Evolutionary conservation across 2,329 filamentous ascomycete species (phyloP).

Genomic region (Ophiostoma quercus): DNA sequence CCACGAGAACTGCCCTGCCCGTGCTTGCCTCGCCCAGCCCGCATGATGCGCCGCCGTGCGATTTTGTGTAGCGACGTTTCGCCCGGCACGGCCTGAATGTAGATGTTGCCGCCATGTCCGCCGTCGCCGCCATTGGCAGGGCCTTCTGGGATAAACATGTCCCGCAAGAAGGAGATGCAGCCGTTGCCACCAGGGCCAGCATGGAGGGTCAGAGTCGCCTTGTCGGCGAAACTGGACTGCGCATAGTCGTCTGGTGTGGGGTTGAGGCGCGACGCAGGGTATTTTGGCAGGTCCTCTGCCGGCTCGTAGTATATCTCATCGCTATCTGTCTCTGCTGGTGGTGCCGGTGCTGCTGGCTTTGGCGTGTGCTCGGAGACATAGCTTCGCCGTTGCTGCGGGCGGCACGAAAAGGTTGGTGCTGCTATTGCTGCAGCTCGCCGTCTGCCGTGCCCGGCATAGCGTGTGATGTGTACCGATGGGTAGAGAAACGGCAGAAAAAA

Average conservation of each 20-base stretch:
- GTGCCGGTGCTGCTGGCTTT: not conserved
- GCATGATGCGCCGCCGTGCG: conserved; percentile 66
- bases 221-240: conserved; percentile 77
- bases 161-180: conserved; percentile 88
- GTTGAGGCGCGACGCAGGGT: conserved; percentile 59
- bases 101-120: conserved; percentile 83
- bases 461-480: conserved; percentile 34
- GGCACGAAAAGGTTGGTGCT: not conserved
- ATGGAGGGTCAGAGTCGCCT: conserved; percentile 69
- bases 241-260: conserved; percentile 81
- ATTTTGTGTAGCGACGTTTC: conserved; percentile 94
- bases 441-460: conserved; percentile 15
- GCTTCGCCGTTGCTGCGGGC: conserved; percentile 3
- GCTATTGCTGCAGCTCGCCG: not conserved
- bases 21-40: conserved; percentile 69
- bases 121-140: conserved; percentile 94
- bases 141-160: conserved; percentile 82
- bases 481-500: conserved; percentile 48
- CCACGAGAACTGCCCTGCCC: conserved; percentile 68
- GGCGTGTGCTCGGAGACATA: conserved; percentile 19
- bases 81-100: conserved; percentile 86
- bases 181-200: conserved; percentile 83
- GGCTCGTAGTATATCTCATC: not conserved
- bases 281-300: conserved; percentile 29
- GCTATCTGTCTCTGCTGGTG: not conserved